A percentile compares a stretch with the other conserved stretches of the same genome.
These are phyloP conservation scores for Leccinum boreale DNA, from an alignment of 768 basidiomycete species.

Conservation along the genomic window DNA sequence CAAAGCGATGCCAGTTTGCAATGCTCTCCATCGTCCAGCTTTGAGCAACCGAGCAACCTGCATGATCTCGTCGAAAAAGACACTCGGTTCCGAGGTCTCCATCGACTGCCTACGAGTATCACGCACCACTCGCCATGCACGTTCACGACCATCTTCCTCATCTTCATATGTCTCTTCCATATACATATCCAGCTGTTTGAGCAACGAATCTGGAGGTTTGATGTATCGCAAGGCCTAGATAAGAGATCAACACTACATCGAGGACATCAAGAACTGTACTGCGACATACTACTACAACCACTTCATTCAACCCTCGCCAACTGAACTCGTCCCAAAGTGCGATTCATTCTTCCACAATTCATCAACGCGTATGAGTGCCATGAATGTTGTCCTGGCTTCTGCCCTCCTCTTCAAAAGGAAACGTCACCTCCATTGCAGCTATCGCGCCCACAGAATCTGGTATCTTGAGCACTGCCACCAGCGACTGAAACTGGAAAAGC, in stretches of 20 bases:
- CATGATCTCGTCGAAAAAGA: constrained; percentile 58
- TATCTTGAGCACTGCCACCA: constrained; percentile 61
- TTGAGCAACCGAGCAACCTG: constrained; percentile 48
- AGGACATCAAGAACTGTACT: background rate
- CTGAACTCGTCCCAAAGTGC: constrained; percentile 79
- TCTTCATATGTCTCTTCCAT: constrained; percentile 89
- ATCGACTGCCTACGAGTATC: constrained; percentile 19
- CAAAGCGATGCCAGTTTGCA: constrained; percentile 63
- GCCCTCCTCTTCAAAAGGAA: constrained; percentile 57
- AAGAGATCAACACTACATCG: background rate
- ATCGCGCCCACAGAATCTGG: constrained; percentile 42
- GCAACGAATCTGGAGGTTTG: no score
- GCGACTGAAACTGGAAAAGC: constrained; percentile 72
- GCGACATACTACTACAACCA: constrained; percentile 70
- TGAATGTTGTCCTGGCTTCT: constrained; percentile 70
- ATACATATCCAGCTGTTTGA: constrained; percentile 80
- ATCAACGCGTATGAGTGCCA: constrained; percentile 79
- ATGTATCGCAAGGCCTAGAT: constrained; percentile 41
- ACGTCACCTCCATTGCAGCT: constrained; percentile 30
- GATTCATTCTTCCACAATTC: constrained; percentile 80
- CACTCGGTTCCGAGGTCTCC: constrained; percentile 47
- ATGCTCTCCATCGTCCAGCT: constrained; percentile 48
- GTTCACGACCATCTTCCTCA: constrained; percentile 78
- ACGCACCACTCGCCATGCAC: constrained; percentile 40
- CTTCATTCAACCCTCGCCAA: constrained; percentile 79